Evolutionary conservation across 108 stramenopile species (phyloP), one percentile per base, ranked within the genome.

Genomic region (Nannochloropsis gaditana): DNA sequence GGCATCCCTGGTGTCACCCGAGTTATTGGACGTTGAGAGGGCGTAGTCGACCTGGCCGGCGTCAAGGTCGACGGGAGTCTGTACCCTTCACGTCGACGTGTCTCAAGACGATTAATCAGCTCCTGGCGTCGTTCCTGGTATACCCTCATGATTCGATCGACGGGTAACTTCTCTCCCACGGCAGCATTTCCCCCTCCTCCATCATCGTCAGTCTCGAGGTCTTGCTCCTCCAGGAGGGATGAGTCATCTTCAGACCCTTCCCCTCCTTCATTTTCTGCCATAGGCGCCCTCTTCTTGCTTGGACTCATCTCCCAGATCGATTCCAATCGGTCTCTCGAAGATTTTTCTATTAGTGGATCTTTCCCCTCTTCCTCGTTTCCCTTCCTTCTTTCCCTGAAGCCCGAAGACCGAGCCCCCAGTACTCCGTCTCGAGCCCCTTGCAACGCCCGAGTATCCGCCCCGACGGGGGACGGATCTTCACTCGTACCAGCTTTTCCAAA

Each of bases 341-440:
- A 15, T 73, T 73, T n/a, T 6, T 73, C 59, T n/a, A n/a, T n/a
- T 3, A 31, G 31, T 31, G 31, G 31, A 31, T 6, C 59, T 73
- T 73, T n/a, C 59, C n/a, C 59, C 59, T 73, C 59, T n/a, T 73
- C 59, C 59, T 73, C 8, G 19, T 73, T n/a, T 73, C 59, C 15
- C 59, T 73, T 73, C n/a, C 59, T 73, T n/a, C n/a, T n/a, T 73
- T 73, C 59, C n/a, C 59, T n/a, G 19, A 73, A n/a, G n/a, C 59
- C 59, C 59, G n/a, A 15, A 3, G 59, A 73, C 59, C 15, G 59
- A 73, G 59, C 31, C 31, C 31, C 31, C 31, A 31, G 31, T 31
- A 1, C 31, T 31, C 31, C 31, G 31, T 31, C 31, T 1, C 31
- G 31, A 31, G 31, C 31, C 31, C 31, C 31, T 31, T 31, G 31